A percentile compares a stretch with the other conserved stretches of the same genome.
These are phyloP conservation scores for Angomonas ambiguus DNA, from an alignment of 208 protist species.

Conservation along the genomic window DNA sequence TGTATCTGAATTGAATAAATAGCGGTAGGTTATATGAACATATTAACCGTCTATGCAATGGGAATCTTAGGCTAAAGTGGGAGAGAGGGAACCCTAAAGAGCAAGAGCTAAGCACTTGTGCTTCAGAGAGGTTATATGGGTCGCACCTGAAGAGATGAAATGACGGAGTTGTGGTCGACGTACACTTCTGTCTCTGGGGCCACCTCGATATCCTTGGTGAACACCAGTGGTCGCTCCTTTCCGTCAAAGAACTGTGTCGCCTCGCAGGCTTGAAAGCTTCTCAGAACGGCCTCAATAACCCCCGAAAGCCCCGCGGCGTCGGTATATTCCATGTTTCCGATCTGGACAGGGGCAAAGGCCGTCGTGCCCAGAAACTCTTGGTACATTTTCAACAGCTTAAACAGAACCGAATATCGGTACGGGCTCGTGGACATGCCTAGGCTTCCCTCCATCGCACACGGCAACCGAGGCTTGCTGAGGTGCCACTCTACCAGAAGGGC, in stretches of 20 bases:
- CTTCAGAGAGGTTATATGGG: too few relatives aligned
- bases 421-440: neutral
- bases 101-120: too few relatives aligned
- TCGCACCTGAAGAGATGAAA: conserved; percentile 42
- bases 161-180: conserved; percentile 24
- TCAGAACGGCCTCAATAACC: neutral
- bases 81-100: too few relatives aligned
- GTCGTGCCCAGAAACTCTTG: conserved; percentile 17
- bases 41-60: too few relatives aligned
- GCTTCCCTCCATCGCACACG: neutral
- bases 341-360: conserved; percentile 26
- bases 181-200: conserved; percentile 39
- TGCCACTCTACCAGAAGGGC: conserved; percentile 59
- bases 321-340: neutral
- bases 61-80: conserved; percentile 18
- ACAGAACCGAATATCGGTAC: neutral
- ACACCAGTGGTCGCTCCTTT: conserved; percentile 36
- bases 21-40: neutral
- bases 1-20: too few relatives aligned
- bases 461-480: neutral
- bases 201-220: conserved; percentile 37
- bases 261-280: conserved; percentile 17
- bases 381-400: conserved; percentile 17
- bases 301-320: neutral
- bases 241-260: conserved; percentile 36